A percentile compares a stretch with the other conserved stretches of the same genome.
phyloP scores from a whole-genome alignment of 495 filamentous ascomycete species.

The Sordaria brevicollis region DNA sequence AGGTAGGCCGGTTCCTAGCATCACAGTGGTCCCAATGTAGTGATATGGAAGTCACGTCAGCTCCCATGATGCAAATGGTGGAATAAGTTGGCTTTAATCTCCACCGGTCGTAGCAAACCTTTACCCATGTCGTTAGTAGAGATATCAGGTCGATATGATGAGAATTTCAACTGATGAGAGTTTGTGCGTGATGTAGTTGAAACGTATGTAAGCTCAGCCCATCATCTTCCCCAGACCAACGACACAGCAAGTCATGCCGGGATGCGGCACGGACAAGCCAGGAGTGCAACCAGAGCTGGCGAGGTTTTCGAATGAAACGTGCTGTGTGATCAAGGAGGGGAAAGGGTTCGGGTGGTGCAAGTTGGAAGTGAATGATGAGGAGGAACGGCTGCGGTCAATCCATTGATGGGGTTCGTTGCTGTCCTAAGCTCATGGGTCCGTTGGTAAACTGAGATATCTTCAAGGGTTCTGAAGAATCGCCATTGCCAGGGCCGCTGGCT shows the following conservation, averaged over 20 bases:
- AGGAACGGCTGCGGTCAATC: neutral
- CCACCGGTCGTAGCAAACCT: neutral
- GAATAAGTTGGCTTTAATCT: neutral
- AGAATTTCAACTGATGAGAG: neutral
- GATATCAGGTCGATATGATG: neutral
- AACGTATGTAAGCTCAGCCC: neutral
- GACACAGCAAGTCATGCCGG: neutral
- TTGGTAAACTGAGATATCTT: neutral
- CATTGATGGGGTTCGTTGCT: neutral
- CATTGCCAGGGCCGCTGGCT: neutral
- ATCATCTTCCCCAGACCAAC: neutral
- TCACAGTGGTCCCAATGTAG: neutral
- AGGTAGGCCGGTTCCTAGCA: neutral
- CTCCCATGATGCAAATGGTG: neutral
- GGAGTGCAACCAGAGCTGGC: neutral
- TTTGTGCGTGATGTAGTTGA: neutral
- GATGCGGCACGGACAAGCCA: neutral
- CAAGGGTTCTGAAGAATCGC: neutral
- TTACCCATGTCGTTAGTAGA: neutral
- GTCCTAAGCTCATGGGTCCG: slow-evolving; percentile 7
- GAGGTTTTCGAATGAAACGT: neutral
- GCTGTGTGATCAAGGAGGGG: neutral
- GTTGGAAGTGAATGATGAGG: neutral
- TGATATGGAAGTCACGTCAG: neutral
- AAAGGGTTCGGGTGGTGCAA: neutral